Base-by-base conservation (phyloP, 441 rosid species). In the Sinapis alba region DNA sequence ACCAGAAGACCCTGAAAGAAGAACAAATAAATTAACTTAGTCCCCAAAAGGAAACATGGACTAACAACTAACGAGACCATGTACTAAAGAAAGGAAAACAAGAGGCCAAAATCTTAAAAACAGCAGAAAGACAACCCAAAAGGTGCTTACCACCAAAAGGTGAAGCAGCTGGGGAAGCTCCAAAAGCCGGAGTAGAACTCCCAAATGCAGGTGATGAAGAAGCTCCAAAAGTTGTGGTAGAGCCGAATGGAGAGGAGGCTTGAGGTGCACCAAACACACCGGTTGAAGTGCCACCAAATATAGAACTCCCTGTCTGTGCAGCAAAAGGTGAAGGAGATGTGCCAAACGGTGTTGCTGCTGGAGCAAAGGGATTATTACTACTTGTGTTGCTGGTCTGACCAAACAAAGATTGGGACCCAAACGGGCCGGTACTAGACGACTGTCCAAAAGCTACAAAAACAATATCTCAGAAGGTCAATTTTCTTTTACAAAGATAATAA, bases 211-310 rank as follows among this genome's bases (percentile, higher is more conserved):
- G 88, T 2, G 90, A 80, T 32, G 97, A 87, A 10, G 97, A 81
- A 63, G 90, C 87, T 68, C 95, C 95, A 83, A 94, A 94, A 60
- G 89, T 66, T 20, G 93, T 61, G 5, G 87, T 71, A 13, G 97
- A 82, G 18, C 89, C 73, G 72, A 93, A 89, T 10, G 91, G 93
- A 28, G 96, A 85, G 54, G 97, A 85, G 38, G 90, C 28, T 72
- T 80, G 95, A 19, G 93, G 53, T 19, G 90, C 77, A 73, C 95
- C 95, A 86, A 94, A 92, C 83, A 89, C 92, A 21, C 97, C 97
- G 24, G 95, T 92, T 36, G 97, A 89, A 78, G 95, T 89, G 36
- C 93, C 91, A 50, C 97, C 97, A 58, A 94, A 92, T 0, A 88
- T 61, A 26, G 98, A 84, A 72, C 86, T 74, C 70, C 90, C 96